Conservation (phyloP, 257 asterid genomes). For the Solanum bulbocastanum region DNA sequence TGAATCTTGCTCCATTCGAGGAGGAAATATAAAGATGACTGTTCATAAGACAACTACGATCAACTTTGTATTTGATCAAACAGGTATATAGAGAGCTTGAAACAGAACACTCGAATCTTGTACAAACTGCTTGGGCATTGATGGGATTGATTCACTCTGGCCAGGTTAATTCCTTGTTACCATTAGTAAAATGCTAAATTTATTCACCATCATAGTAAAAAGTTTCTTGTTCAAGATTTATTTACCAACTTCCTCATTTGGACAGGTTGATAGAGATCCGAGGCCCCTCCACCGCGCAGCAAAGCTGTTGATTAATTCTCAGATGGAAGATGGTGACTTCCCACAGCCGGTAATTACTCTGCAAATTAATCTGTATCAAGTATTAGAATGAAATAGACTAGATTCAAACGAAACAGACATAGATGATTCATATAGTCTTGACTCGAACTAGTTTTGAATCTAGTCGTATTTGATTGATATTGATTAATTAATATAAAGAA, state of each 20-base stretch:
- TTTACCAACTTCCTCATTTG: not conserved
- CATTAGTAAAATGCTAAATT: not conserved
- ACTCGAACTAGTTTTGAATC: not conserved
- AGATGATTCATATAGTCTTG: not conserved
- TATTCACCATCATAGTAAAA: not conserved
- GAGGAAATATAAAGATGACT: not conserved
- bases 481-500: not conserved
- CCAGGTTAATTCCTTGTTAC: constrained; percentile 32
- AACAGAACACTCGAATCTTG: constrained; percentile 50
- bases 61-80: not conserved
- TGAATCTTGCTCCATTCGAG: not conserved
- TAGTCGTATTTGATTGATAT: not conserved
- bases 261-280: constrained; percentile 40
- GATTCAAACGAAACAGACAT: not conserved
- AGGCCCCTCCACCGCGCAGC: constrained; percentile 65
- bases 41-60: not conserved
- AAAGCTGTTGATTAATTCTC: constrained; percentile 64
- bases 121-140: constrained; percentile 77
- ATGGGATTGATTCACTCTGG: constrained; percentile 71
- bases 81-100: constrained; percentile 56
- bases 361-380: accelerated
- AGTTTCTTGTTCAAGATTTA: not conserved
- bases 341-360: constrained; percentile 52
- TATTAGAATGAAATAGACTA: not conserved
- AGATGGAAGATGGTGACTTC: constrained; percentile 63